Evolutionary conservation across 495 filamentous ascomycete species (phyloP).

Genomic region (Penicillium argentinense): DNA sequence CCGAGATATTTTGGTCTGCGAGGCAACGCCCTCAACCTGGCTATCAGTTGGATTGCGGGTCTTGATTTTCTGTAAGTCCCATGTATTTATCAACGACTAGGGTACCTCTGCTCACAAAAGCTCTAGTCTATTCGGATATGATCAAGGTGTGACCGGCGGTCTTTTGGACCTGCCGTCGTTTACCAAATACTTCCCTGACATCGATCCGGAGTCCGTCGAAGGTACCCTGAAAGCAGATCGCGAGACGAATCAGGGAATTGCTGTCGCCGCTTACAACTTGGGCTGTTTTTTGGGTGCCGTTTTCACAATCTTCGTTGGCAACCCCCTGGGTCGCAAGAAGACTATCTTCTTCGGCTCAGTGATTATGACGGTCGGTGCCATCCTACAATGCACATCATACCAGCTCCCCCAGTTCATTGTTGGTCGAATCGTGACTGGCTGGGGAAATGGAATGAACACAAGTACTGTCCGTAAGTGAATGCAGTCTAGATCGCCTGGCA

Average conservation of each 20-base stretch:
- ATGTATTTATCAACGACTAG: neutral
- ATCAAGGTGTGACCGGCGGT: slow-evolving; percentile 55
- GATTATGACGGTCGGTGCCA: slow-evolving; percentile 68
- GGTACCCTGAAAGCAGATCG: slow-evolving; percentile 24
- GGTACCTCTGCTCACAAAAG: neutral
- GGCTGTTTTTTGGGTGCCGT: slow-evolving; percentile 74
- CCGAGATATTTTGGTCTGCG: slow-evolving; percentile 60
- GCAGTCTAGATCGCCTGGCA: no score
- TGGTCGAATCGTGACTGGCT: slow-evolving; percentile 64
- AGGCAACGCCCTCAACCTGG: slow-evolving; percentile 62
- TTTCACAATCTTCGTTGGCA: slow-evolving; percentile 66
- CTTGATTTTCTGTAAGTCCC: slow-evolving; percentile 58
- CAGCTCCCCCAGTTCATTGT: slow-evolving; percentile 59
- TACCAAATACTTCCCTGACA: slow-evolving; percentile 48
- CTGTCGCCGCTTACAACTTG: slow-evolving; percentile 65
- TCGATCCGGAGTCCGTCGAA: slow-evolving; percentile 30
- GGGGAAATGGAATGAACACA: slow-evolving; percentile 60
- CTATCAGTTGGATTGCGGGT: slow-evolving; percentile 65
- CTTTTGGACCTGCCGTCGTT: slow-evolving; percentile 53
- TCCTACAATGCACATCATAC: slow-evolving; percentile 60
- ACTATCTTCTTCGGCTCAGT: slow-evolving; percentile 70
- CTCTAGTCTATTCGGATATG: slow-evolving; percentile 36
- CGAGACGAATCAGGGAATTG: slow-evolving; percentile 46
- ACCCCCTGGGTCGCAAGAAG: slow-evolving; percentile 65
- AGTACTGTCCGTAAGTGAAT: slow-evolving; percentile 36